Base-by-base conservation (phyloP, 768 basidiomycete genomes). In the Favolaschia claudopus region DNA sequence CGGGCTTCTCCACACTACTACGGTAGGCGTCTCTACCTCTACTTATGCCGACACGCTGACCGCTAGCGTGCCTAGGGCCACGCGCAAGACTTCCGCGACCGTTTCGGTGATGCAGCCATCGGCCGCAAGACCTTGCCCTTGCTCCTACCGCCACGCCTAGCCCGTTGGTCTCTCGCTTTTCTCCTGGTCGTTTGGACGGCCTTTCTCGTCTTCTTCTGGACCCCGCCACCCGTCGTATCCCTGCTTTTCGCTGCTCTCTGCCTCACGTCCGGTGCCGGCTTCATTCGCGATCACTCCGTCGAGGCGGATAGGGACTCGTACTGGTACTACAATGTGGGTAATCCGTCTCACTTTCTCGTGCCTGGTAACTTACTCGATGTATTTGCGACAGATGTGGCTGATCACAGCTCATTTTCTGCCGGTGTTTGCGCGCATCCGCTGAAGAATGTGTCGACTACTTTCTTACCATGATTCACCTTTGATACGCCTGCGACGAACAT, bases 1-100 rank as follows among this genome's bases (percentile, higher is more conserved):
- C 31, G 64, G 70, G 45, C 64, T 65, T 22, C 65, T 79, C 28
- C 74, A 76, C 29, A 47, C 69, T 8, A 78, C 76, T 15, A 79
- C 77, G 1, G 69, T 77, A 9, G 65, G 71, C 22, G 7, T 38
- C 15, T 19, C 19, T 32, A 12, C 22, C 10, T 5, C 28, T 36
- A 7, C 43, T 12, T 7, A 13, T 24, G 20, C 14, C 40, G 22
- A 32, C 29, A 29, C 17, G 5, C 20, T 17, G 6, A 29, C 32
- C 10, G 10, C 22, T 45, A n/a, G n/a, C n/a, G n/a, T 25, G 7
- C 19, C n/a, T 27, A 68, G 67, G 63, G 67, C 8, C 58, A 68
- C 33, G 67, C 65, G 5, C 65, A 66, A 28, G 67, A 67, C 43
- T 68, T 65, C 42, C 58, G 65, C 32, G 67, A 68, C 49, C 58